These are phyloP conservation scores for Raphidocelis subcapitata DNA, from an alignment of 139 green algal species.

Conservation along the genomic window DNA sequence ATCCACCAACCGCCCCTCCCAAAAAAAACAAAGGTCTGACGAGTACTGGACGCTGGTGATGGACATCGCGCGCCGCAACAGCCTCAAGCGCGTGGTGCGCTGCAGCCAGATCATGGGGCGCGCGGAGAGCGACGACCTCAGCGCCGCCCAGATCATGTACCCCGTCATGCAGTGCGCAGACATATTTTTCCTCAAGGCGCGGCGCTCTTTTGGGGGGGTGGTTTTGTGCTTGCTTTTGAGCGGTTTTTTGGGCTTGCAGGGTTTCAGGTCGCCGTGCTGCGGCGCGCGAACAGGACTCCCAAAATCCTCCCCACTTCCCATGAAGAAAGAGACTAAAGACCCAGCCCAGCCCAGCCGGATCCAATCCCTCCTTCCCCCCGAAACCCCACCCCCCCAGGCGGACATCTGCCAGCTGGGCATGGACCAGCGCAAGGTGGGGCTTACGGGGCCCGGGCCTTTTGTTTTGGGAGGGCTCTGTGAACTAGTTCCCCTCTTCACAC, in stretches of 20 bases:
- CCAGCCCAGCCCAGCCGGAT: no score
- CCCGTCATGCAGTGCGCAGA: constrained; percentile 98
- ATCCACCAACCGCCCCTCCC: constrained; percentile 56
- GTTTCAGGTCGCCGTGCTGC: no score
- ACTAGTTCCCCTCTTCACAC: no score
- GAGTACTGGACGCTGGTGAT: constrained; percentile 93
- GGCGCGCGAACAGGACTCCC: no score
- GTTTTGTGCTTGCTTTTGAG: no score
- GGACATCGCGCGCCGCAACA: constrained; percentile 88
- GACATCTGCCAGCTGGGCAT: constrained; percentile 99
- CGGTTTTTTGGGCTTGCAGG: no score
- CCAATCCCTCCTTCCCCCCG: neutral
- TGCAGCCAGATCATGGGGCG: constrained; percentile 97
- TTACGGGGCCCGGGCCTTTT: constrained; percentile 1
- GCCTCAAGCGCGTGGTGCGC: constrained; percentile 80
- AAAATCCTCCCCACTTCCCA: no score
- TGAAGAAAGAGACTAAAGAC: no score
- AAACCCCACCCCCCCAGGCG: constrained; percentile 59
- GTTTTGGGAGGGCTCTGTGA: no score
- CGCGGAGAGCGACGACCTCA: constrained; percentile 91
- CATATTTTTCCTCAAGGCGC: constrained; percentile 99
- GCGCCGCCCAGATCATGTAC: constrained; percentile 98
- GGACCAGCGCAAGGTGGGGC: constrained; percentile 98
- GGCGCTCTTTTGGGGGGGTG: no score
- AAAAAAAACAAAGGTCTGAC: constrained; percentile 72